Evolutionary conservation across 2,329 filamentous ascomycete species (phyloP).

Genomic region (Trichoderma sp.): DNA sequence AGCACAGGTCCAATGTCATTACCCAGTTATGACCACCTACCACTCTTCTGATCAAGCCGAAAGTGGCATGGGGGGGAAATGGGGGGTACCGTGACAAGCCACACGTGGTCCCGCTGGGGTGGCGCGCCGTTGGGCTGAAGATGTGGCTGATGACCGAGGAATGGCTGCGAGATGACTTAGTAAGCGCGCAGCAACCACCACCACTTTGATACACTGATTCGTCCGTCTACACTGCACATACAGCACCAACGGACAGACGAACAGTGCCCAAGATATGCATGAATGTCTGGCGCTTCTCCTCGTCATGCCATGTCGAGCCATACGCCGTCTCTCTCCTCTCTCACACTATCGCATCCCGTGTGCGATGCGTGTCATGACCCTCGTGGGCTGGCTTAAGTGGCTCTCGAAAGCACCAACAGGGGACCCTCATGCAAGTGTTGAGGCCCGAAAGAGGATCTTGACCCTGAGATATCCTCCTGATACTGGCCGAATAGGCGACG

Average conservation of each 20-base stretch:
- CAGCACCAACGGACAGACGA: background rate
- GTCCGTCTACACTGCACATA: background rate
- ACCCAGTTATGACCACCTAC: constrained; percentile 27
- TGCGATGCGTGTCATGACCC: background rate
- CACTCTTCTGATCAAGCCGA: constrained; percentile 27
- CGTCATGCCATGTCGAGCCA: constrained; percentile 13
- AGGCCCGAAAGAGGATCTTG: constrained; percentile 17
- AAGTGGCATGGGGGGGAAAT: constrained; percentile 19
- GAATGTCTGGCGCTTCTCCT: constrained; percentile 21
- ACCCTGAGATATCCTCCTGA: background rate
- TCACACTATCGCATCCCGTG: background rate
- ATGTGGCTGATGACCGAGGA: constrained; percentile 10
- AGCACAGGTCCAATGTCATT: constrained; percentile 1
- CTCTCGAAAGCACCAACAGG: background rate
- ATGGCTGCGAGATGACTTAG: background rate
- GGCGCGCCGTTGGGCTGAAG: constrained; percentile 3
- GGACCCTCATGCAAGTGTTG: constrained; percentile 21
- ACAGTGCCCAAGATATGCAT: constrained; percentile 23
- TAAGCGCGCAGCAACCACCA: too few relatives aligned
- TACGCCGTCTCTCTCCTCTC: background rate
- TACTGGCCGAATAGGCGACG: background rate
- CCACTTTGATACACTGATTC: constrained; percentile 2
- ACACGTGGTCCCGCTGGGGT: constrained; percentile 17
- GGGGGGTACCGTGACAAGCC: constrained; percentile 22
- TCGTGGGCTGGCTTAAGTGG: constrained; percentile 19